These are phyloP conservation scores for Boletus bicolor DNA, from an alignment of 768 basidiomycete species.

Conservation along the genomic window DNA sequence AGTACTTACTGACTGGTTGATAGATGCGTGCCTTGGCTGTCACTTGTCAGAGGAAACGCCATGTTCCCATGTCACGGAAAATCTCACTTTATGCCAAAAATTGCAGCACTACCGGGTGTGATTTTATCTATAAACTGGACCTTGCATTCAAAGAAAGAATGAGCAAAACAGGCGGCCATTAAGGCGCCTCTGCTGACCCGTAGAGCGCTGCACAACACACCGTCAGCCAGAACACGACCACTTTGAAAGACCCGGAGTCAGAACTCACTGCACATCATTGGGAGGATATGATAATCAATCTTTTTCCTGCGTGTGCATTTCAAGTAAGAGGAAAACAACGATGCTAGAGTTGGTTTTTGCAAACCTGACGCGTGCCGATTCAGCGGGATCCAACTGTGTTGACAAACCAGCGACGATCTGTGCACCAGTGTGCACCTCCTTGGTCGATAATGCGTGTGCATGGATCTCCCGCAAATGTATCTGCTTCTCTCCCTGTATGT, in stretches of 20 bases:
- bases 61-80: neutral
- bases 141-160: constrained; percentile 32
- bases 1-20: constrained; percentile 57
- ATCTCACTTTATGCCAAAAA: constrained; percentile 64
- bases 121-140: constrained; percentile 81
- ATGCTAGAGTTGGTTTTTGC: neutral
- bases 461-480: constrained; percentile 7
- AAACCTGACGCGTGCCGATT: constrained; percentile 52
- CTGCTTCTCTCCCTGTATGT: constrained; percentile 12
- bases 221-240: neutral
- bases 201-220: constrained; percentile 43
- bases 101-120: constrained; percentile 62
- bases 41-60: neutral
- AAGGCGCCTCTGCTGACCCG: constrained; percentile 34
- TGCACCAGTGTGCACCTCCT: constrained; percentile 61
- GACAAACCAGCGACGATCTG: constrained; percentile 47
- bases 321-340: neutral
- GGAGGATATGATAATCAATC: constrained; percentile 65
- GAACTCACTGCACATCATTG: constrained; percentile 67
- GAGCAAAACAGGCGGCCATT: neutral
- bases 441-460: constrained; percentile 34
- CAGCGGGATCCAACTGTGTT: constrained; percentile 46
- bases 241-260: neutral
- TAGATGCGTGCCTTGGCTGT: constrained; percentile 57
- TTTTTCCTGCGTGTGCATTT: constrained; percentile 39